A percentile compares a stretch with the other conserved stretches of the same genome.
phyloP scores from a whole-genome alignment of 345 rosid genomes.

The Draba incana region DNA sequence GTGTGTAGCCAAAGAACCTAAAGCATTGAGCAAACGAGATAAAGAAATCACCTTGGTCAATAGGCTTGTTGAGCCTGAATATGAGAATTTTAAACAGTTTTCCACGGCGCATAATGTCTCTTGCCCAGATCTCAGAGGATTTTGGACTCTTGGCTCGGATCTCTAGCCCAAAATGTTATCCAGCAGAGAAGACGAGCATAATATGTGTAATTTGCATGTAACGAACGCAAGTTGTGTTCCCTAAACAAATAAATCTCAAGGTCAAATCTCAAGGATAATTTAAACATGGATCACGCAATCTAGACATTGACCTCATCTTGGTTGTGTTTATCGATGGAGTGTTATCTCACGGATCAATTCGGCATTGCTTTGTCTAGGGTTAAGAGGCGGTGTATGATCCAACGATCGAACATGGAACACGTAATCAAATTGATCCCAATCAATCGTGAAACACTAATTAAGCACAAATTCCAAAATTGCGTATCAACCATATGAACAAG shows the following conservation, averaged over 20 bases:
- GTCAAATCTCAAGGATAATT: too few species aligned
- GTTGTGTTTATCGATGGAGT: not conserved
- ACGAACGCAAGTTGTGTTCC: slow-evolving; percentile 13
- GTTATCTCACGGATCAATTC: not conserved
- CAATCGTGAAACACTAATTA: slow-evolving; percentile 17
- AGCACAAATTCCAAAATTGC: too few species aligned
- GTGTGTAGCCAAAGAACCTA: not conserved
- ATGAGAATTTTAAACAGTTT: not conserved
- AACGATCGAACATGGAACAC: not conserved
- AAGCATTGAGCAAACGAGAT: not conserved
- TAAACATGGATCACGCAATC: too few species aligned
- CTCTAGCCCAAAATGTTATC: slow-evolving; percentile 19
- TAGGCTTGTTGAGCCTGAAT: slow-evolving; percentile 10
- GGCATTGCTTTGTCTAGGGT: not conserved
- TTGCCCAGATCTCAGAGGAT: slow-evolving; percentile 6
- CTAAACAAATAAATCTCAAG: too few species aligned
- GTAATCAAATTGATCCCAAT: slow-evolving; percentile 24
- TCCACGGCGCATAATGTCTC: too few species aligned
- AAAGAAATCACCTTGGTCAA: not conserved
- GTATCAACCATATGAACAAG: too few species aligned
- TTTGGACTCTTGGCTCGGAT: not conserved
- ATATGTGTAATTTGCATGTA: not conserved
- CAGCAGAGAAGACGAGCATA: not conserved
- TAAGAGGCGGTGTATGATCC: not conserved
- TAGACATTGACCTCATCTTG: slow-evolving; percentile 12